A percentile compares a stretch with the other conserved stretches of the same genome.
Evolutionary conservation across 2,329 filamentous ascomycete species (phyloP).

Genomic region (Penicillium sp.): DNA sequence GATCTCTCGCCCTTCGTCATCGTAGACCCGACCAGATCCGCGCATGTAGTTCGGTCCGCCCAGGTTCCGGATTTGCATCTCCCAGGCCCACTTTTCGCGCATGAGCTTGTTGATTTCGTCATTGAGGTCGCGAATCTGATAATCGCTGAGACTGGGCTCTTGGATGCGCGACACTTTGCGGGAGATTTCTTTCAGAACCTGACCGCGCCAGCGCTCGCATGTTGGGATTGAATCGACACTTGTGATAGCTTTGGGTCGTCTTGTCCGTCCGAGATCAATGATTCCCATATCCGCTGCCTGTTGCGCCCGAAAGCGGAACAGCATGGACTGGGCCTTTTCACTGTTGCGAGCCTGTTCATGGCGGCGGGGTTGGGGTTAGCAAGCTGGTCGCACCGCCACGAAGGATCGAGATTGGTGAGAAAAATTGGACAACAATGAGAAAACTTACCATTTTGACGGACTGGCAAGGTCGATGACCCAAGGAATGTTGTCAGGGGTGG

Average conservation of each 20-base stretch:
- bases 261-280: slow-evolving; percentile 86
- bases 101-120: slow-evolving; percentile 99
- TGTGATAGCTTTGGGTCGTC: slow-evolving; percentile 88
- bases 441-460: slow-evolving; percentile 33
- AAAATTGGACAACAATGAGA: background rate
- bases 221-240: slow-evolving; percentile 78
- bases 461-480: slow-evolving; percentile 19
- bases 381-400: slow-evolving; percentile 5
- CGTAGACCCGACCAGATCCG: slow-evolving; percentile 67
- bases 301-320: slow-evolving; percentile 98
- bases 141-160: slow-evolving; percentile 87
- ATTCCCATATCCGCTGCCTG: slow-evolving; percentile 96
- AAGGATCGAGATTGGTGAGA: too few relatives aligned
- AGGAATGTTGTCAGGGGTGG: slow-evolving; percentile 14
- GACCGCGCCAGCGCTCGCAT: slow-evolving; percentile 97
- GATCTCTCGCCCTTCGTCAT: slow-evolving; percentile 73
- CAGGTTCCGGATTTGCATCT: slow-evolving; percentile 90
- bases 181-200: slow-evolving; percentile 94
- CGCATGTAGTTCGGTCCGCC: slow-evolving; percentile 98
- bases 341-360: slow-evolving; percentile 80
- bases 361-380: slow-evolving; percentile 22
- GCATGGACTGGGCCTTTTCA: slow-evolving; percentile 99
- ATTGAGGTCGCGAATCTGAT: slow-evolving; percentile 95
- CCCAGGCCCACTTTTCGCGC: slow-evolving; percentile 99
- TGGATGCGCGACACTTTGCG: slow-evolving; percentile 97